phyloP scores from a whole-genome alignment of 805 yeast genomes.

The Yarrowia keelungensis region DNA sequence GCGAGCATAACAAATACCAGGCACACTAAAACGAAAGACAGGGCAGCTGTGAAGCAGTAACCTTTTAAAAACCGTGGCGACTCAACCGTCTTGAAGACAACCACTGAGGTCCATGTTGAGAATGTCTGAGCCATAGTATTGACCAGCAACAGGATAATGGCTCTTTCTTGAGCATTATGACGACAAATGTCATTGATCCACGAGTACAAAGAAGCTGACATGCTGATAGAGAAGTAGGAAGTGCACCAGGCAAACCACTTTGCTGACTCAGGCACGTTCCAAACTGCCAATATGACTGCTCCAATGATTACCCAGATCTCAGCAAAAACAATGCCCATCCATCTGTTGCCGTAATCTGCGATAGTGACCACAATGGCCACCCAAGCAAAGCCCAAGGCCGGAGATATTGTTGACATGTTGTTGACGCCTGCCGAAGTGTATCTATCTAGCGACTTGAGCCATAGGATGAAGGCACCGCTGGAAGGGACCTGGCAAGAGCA shows the following conservation, averaged over 20 bases:
- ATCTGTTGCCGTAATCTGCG: background rate
- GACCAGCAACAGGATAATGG: background rate
- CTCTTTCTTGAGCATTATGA: background rate
- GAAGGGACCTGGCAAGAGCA: background rate
- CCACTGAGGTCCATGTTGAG: background rate
- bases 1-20: background rate
- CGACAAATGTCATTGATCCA: background rate
- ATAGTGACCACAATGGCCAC: conserved; percentile 2
- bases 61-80: background rate
- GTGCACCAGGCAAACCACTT: conserved; percentile 5
- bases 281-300: background rate
- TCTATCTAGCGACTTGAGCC: background rate
- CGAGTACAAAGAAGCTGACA: background rate
- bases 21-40: background rate
- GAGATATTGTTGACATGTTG: background rate
- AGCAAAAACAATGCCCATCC: background rate
- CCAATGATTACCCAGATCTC: conserved; percentile 1
- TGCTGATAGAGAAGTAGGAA: conserved; percentile 1
- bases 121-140: background rate
- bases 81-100: background rate
- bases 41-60: background rate
- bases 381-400: conserved; percentile 1
- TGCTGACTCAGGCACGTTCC: background rate
- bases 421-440: background rate
- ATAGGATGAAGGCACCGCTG: background rate